Evolutionary conservation across 2,329 filamentous ascomycete species (phyloP).

Genomic region (Colletotrichum destructivum): DNA sequence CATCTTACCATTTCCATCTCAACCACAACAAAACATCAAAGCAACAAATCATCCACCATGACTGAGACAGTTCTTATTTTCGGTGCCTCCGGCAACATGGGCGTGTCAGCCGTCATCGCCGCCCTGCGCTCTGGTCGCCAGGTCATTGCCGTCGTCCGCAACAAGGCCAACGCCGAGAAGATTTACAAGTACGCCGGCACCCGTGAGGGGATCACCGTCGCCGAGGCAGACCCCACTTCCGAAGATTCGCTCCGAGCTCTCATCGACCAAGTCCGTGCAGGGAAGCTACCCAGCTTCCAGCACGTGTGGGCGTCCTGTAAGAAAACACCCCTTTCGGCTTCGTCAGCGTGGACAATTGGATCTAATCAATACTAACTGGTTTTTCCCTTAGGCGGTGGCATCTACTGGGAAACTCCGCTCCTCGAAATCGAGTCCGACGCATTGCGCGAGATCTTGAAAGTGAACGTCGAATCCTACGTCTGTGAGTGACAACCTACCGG

Average conservation of each 20-base stretch:
- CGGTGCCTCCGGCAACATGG: conserved; percentile 57
- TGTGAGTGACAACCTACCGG: conserved; percentile 44
- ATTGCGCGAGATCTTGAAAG: conserved; percentile 45
- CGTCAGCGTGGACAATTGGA: too few species aligned
- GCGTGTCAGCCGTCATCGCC: conserved; percentile 51
- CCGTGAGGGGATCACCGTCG: conserved; percentile 49
- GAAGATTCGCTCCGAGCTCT: conserved; percentile 50
- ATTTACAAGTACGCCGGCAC: conserved; percentile 50
- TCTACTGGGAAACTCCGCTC: conserved; percentile 45
- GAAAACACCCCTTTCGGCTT: neutral
- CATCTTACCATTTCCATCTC: neutral
- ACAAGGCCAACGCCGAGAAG: conserved; percentile 52
- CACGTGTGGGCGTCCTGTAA: conserved; percentile 54
- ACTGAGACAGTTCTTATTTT: conserved; percentile 54
- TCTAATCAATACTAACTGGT: too few species aligned
- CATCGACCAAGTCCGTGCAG: conserved; percentile 51
- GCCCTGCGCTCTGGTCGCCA: conserved; percentile 49
- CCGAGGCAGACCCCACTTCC: conserved; percentile 51
- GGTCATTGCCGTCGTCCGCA: conserved; percentile 56
- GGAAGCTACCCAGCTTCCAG: conserved; percentile 55
- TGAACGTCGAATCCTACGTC: conserved; percentile 50
- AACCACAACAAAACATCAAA: neutral
- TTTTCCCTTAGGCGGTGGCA: conserved; percentile 46
- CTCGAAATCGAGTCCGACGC: conserved; percentile 44
- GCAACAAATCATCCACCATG: neutral